Conservation (phyloP, 2,329 filamentous ascomycete genomes). For the Phyllachora maydis region DNA sequence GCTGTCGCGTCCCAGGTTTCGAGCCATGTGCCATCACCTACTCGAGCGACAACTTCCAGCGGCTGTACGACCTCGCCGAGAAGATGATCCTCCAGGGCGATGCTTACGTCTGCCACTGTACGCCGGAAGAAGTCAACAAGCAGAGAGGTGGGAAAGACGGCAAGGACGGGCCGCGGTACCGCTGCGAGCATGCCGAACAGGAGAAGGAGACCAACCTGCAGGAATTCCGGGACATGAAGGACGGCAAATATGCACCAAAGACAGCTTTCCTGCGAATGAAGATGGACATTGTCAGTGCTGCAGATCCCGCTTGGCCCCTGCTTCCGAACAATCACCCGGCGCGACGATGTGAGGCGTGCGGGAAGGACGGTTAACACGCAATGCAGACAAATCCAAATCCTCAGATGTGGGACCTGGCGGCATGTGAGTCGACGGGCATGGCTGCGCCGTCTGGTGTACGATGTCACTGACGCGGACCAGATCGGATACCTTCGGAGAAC, state of each 20-base stretch:
- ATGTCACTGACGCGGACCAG: too few relatives aligned
- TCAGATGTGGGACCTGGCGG: conserved; percentile 90
- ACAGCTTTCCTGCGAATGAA: conserved; percentile 86
- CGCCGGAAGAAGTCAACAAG: conserved; percentile 61
- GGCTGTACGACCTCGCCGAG: conserved; percentile 74
- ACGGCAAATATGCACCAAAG: conserved; percentile 72
- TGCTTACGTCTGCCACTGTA: conserved; percentile 78
- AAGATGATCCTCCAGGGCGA: conserved; percentile 52
- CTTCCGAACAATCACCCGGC: too few relatives aligned
- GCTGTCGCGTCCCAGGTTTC: too few relatives aligned
- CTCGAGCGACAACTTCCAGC: conserved; percentile 77
- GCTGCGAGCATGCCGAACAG: conserved; percentile 62
- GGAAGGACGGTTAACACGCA: too few relatives aligned
- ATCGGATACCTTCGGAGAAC: conserved; percentile 56
- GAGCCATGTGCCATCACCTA: conserved; percentile 63
- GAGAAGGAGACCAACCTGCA: conserved; percentile 53
- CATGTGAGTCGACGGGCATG: too few relatives aligned
- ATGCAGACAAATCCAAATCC: conserved; percentile 72
- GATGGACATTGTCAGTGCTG: conserved; percentile 65
- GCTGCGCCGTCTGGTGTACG: too few relatives aligned
- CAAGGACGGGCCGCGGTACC: conserved; percentile 49
- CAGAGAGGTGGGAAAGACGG: conserved; percentile 64
- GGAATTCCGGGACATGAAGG: conserved; percentile 78
- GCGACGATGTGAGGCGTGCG: too few relatives aligned
- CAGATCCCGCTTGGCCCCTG: too few relatives aligned